Evolutionary conservation across 1,139 yeast species (phyloP), one percentile per base, ranked within the genome.

Genomic region (Meyerozyma elateridarum): DNA sequence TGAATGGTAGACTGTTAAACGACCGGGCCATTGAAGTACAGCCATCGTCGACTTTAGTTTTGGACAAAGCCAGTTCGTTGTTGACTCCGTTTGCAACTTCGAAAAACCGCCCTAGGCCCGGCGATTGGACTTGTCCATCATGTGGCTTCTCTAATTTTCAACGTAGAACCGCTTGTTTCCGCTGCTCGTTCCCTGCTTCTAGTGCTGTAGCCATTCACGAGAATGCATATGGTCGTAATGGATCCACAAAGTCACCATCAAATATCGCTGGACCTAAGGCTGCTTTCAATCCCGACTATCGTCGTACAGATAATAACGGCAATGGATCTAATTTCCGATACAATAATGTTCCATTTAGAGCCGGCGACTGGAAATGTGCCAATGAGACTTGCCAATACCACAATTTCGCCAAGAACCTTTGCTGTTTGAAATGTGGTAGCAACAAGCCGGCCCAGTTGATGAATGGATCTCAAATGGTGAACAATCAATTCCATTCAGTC

Each of bases 51-150:
- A 72, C 80, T 2, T 61, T 72, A 26, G 85, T 89, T 1, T 63
- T 89, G 35, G 95, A 85, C 44, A 73, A 77, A 38, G 96, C 96
- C 1, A 80, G 77, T 42, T 94, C 83, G 25, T 73, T 88, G 32
- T 64, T 89, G 36, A 71, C 85, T 0, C 85, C 94, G 7, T 88
- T 89, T 56, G 95, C 96, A 9, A 80, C 88, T 16, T 79, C 85
- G 31, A 88, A 88, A 49, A 88, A 88, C 54, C 73, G 94, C 46
- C 95, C 96, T 15, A 71, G 97, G 50, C 96, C 96, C 0, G 97
- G 97, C 15, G 97, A 89, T 52, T 89, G 97, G 97, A 85, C 85
- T 6, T 89, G 97, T 59, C 95, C 96, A 12, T 80, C 91, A 5
- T 89, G 97, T 64, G 96, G 96, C 1, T 89, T 89, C 52, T 84